Evolutionary conservation across 768 basidiomycete species (phyloP).

Genomic region (Amanita pseudoporphyria): DNA sequence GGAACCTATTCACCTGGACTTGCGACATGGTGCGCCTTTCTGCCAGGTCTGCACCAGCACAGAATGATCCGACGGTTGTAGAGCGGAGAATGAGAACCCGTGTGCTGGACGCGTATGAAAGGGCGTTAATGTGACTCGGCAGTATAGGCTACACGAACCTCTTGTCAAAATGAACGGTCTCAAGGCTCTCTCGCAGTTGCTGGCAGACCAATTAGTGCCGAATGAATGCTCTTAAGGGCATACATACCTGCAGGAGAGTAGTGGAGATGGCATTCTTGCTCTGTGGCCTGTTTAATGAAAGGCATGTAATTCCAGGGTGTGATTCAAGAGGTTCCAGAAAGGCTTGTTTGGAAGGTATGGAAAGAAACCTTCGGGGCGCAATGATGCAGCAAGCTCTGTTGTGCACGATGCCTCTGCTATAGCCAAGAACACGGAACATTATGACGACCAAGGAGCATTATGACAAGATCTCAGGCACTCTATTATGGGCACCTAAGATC

Average conservation of each 20-base stretch:
- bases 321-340: conserved; percentile 43
- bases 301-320: conserved; percentile 57
- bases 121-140: conserved; percentile 2
- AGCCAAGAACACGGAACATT: not conserved
- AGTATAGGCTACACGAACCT: conserved; percentile 30
- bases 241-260: conserved; percentile 51
- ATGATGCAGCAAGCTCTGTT: not conserved
- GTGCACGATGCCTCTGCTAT: not conserved
- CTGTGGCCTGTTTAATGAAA: conserved; percentile 75
- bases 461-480: no score
- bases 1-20: conserved; percentile 66
- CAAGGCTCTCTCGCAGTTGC: conserved; percentile 66
- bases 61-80: conserved; percentile 69
- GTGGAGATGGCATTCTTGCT: conserved; percentile 85
- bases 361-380: conserved; percentile 1
- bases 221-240: not conserved
- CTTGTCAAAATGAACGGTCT: conserved; percentile 56
- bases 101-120: conserved; percentile 17
- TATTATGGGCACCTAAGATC: not conserved
- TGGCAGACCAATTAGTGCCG: conserved; percentile 18
- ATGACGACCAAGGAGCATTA: not conserved
- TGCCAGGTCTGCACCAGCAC: conserved; percentile 83
- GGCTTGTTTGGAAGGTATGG: conserved; percentile 18
- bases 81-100: conserved; percentile 82
- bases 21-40: conserved; percentile 82